These are phyloP conservation scores for Solanum hybrid DNA, from an alignment of 305 asterid species.

Conservation along the genomic window DNA sequence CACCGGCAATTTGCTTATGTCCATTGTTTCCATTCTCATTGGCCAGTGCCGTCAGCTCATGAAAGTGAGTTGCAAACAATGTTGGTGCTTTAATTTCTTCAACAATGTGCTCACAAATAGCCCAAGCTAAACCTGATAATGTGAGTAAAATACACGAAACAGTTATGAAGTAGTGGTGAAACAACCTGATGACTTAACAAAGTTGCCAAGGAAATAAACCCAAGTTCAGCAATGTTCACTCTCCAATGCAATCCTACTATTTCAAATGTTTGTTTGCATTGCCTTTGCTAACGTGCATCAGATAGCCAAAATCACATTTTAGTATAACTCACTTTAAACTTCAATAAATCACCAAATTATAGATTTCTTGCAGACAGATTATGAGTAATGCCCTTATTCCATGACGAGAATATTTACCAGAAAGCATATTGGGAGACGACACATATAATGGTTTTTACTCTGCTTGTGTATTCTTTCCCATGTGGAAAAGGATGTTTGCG, in stretches of 20 bases:
- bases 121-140: conserved; percentile 89
- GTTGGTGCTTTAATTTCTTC: conserved; percentile 86
- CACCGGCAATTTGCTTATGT: conserved; percentile 42
- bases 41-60: conserved; percentile 92
- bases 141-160: conserved; percentile 3
- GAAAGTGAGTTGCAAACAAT: conserved; percentile 94
- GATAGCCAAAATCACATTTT: not conserved
- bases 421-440: not conserved
- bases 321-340: not conserved
- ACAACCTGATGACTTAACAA: not conserved
- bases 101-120: conserved; percentile 90
- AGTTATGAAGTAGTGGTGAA: not conserved
- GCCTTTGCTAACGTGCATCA: not conserved
- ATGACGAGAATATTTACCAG: not conserved
- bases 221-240: not conserved
- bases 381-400: not conserved
- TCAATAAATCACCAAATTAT: not conserved
- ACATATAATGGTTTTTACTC: not conserved
- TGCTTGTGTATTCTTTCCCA: not conserved
- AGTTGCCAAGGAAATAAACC: not conserved
- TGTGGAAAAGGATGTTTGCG: not conserved
- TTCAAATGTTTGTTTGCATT: not conserved
- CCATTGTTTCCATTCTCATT: conserved; percentile 33
- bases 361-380: not conserved
- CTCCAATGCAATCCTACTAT: not conserved